These are phyloP conservation scores for Eutrema heterophyllum DNA, from an alignment of 345 rosid genomes.

Conservation along the genomic window DNA sequence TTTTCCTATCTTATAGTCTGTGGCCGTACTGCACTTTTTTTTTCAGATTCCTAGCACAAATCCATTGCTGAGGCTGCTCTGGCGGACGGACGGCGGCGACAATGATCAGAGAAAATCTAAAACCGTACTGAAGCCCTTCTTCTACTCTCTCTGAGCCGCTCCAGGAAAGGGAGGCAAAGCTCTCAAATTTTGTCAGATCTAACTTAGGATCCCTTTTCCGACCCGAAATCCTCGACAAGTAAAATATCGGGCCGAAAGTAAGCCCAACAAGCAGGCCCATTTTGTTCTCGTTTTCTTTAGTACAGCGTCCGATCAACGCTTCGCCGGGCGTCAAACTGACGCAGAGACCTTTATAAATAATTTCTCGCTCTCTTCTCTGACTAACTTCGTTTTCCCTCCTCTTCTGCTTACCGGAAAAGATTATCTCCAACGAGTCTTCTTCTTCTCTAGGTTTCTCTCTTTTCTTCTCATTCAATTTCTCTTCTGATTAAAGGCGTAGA, in stretches of 20 bases:
- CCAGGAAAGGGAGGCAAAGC: slow-evolving; percentile 8
- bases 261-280: background rate
- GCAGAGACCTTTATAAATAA: slow-evolving; percentile 4
- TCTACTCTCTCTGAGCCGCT: slow-evolving; percentile 16
- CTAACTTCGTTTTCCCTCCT: slow-evolving; percentile 12
- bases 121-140: background rate
- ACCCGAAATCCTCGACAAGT: background rate
- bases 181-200: slow-evolving; percentile 2
- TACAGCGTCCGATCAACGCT: slow-evolving; percentile 21
- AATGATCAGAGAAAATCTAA: background rate
- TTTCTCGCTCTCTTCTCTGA: background rate
- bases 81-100: background rate
- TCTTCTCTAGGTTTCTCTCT: slow-evolving; percentile 12
- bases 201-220: background rate
- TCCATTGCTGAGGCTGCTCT: background rate
- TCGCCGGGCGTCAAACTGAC: slow-evolving; percentile 22
- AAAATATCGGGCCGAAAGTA: background rate
- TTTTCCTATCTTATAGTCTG: background rate
- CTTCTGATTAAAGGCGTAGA: background rate
- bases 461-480: background rate
- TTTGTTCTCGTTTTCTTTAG: background rate
- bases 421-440: slow-evolving; percentile 1
- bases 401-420: slow-evolving; percentile 4
- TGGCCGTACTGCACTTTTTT: background rate
- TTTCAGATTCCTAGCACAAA: background rate